These are phyloP conservation scores for Aspergillus aculeatus DNA, from an alignment of 2,329 filamentous ascomycete species.

Conservation along the genomic window DNA sequence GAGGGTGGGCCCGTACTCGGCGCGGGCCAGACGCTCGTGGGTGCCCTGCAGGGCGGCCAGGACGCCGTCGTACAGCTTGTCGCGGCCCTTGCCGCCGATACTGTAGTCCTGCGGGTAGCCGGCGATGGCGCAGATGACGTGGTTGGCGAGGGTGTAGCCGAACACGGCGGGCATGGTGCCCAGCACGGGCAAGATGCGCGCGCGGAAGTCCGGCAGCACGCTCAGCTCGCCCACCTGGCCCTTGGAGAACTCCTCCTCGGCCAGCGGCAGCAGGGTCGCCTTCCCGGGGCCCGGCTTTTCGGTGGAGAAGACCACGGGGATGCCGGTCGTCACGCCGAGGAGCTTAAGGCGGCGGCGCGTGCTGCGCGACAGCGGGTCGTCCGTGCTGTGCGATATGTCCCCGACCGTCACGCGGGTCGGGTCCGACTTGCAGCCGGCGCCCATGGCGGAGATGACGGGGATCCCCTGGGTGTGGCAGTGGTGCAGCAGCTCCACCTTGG, in stretches of 20 bases:
- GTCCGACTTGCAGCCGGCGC: slow-evolving; percentile 88
- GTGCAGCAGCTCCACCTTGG: slow-evolving; percentile 84
- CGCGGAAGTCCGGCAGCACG: slow-evolving; percentile 86
- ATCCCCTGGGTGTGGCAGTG: slow-evolving; percentile 79
- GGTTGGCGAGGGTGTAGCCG: slow-evolving; percentile 86
- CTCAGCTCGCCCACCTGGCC: slow-evolving; percentile 83
- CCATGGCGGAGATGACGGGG: slow-evolving; percentile 91
- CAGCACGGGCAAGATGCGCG: slow-evolving; percentile 89
- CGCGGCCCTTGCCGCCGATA: slow-evolving; percentile 72
- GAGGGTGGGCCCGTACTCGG: slow-evolving; percentile 51
- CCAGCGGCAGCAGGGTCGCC: slow-evolving; percentile 79
- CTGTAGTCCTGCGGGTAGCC: slow-evolving; percentile 83
- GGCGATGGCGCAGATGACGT: slow-evolving; percentile 77
- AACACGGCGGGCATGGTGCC: slow-evolving; percentile 98
- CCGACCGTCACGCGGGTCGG: slow-evolving; percentile 83
- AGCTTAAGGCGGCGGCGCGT: slow-evolving; percentile 76
- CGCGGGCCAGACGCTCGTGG: slow-evolving; percentile 71
- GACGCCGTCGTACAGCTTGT: slow-evolving; percentile 90
- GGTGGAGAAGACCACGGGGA: slow-evolving; percentile 88
- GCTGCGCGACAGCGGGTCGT: slow-evolving; percentile 82
- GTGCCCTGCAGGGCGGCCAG: slow-evolving; percentile 70
- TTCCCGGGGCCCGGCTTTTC: slow-evolving; percentile 90
- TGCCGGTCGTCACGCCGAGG: slow-evolving; percentile 76
- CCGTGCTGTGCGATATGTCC: slow-evolving; percentile 83
- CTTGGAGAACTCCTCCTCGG: slow-evolving; percentile 84